phyloP scores from a whole-genome alignment of 1,139 yeast species.

The Saccharomyces hybrid region DNA sequence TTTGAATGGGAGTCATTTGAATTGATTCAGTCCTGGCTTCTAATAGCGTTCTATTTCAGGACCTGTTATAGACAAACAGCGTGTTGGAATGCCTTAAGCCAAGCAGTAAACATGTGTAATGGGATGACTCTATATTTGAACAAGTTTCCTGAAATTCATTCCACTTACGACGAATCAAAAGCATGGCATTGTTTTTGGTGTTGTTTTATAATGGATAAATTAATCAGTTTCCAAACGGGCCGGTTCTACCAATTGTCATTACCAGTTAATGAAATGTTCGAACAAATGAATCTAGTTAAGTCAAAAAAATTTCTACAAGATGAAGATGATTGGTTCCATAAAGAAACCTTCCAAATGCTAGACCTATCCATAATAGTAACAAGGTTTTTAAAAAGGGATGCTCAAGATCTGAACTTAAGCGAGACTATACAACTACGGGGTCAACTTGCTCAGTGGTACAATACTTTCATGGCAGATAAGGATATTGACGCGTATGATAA shows the following conservation, averaged over 20 bases:
- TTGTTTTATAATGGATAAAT: slow-evolving; percentile 48
- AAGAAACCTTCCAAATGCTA: slow-evolving; percentile 32
- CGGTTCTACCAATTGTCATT: slow-evolving; percentile 39
- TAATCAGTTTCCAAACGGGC: slow-evolving; percentile 50
- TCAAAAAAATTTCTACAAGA: slow-evolving; percentile 2
- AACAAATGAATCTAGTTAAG: neutral
- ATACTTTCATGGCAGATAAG: slow-evolving; percentile 5
- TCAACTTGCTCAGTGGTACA: slow-evolving; percentile 18
- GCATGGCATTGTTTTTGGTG: slow-evolving; percentile 52
- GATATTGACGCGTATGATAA: neutral
- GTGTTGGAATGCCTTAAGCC: slow-evolving; percentile 45
- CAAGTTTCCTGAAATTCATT: slow-evolving; percentile 25
- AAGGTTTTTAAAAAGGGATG: slow-evolving; percentile 14
- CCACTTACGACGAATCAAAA: slow-evolving; percentile 41
- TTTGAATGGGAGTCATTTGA: slow-evolving; percentile 67
- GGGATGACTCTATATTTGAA: slow-evolving; percentile 45
- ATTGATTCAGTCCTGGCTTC: slow-evolving; percentile 54
- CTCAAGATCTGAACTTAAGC: slow-evolving; percentile 11
- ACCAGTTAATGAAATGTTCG: slow-evolving; percentile 31
- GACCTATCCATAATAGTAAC: slow-evolving; percentile 13
- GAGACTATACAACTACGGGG: slow-evolving; percentile 9
- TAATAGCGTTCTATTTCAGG: slow-evolving; percentile 47
- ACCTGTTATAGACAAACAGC: slow-evolving; percentile 52
- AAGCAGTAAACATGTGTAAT: slow-evolving; percentile 46
- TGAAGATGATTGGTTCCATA: slow-evolving; percentile 16